phyloP scores from a whole-genome alignment of 768 basidiomycete genomes.

The Tylopilus intermedius region DNA sequence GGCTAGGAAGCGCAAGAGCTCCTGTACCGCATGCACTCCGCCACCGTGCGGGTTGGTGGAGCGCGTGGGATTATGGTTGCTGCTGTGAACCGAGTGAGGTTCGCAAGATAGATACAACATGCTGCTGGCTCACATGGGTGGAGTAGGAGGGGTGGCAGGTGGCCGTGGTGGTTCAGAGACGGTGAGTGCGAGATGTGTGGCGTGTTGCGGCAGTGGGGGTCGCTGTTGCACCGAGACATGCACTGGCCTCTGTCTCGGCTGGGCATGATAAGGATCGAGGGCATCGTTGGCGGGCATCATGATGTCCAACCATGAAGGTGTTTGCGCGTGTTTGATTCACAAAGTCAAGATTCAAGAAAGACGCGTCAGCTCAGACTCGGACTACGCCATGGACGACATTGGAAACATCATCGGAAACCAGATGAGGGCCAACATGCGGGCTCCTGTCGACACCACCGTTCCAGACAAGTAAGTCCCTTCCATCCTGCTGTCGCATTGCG shows the following conservation, averaged over 20 bases:
- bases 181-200: slow-evolving; percentile 59
- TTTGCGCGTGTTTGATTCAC: slow-evolving; percentile 30
- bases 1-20: slow-evolving; percentile 55
- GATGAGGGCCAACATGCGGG: slow-evolving; percentile 38
- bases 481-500: neutral
- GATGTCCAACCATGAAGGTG: slow-evolving; percentile 7
- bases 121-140: slow-evolving; percentile 34
- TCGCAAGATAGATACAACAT: neutral
- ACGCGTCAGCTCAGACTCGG: slow-evolving; percentile 39
- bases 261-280: slow-evolving; percentile 62
- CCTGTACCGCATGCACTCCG: slow-evolving; percentile 47
- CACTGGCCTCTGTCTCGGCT: slow-evolving; percentile 33
- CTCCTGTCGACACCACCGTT: slow-evolving; percentile 44
- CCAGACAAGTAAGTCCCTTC: slow-evolving; percentile 69
- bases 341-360: slow-evolving; percentile 22
- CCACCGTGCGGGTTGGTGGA: slow-evolving; percentile 31
- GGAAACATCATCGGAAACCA: slow-evolving; percentile 54
- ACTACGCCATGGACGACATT: slow-evolving; percentile 33
- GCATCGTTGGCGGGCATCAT: slow-evolving; percentile 68
- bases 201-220: slow-evolving; percentile 34
- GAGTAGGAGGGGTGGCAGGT: slow-evolving; percentile 26
- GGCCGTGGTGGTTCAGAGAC: slow-evolving; percentile 40
- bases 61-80: slow-evolving; percentile 11
- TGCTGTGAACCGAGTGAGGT: slow-evolving; percentile 2
- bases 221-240: slow-evolving; percentile 15